Percentiles rank a stretch among this genome's conserved stretches.
These are phyloP conservation scores for Debaryomycetaceae sp. DNA, from an alignment of 1,139 yeast species.

Conservation along the genomic window DNA sequence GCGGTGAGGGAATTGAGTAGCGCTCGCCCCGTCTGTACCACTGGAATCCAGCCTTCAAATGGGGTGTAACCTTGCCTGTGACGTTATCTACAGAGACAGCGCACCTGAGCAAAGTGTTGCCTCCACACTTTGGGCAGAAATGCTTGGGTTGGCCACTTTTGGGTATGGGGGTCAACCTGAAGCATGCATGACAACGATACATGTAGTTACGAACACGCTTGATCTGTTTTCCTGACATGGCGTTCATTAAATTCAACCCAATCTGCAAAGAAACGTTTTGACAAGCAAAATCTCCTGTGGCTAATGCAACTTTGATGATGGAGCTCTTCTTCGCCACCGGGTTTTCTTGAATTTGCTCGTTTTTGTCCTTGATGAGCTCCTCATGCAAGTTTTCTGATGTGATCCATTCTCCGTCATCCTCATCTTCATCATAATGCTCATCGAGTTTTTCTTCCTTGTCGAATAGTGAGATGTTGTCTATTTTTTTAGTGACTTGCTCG, in stretches of 20 bases:
- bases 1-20: constrained; percentile 70
- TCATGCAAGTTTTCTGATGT: constrained; percentile 80
- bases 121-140: constrained; percentile 97
- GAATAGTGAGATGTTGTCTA: constrained; percentile 1
- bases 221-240: constrained; percentile 81
- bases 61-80: constrained; percentile 86
- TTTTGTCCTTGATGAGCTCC: constrained; percentile 62
- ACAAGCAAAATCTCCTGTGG: constrained; percentile 96
- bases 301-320: constrained; percentile 67
- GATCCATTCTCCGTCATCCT: constrained; percentile 95
- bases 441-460: constrained; percentile 11
- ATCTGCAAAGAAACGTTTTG: constrained; percentile 93
- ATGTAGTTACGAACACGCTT: constrained; percentile 84
- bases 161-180: constrained; percentile 73
- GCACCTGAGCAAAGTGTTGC: constrained; percentile 83
- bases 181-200: constrained; percentile 97
- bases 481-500: constrained; percentile 9
- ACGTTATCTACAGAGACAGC: constrained; percentile 79
- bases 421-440: constrained; percentile 53
- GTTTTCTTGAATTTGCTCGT: constrained; percentile 38
- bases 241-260: constrained; percentile 81
- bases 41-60: constrained; percentile 84
- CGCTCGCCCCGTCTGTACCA: constrained; percentile 91
- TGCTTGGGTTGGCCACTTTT: constrained; percentile 74
- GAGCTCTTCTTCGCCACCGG: constrained; percentile 16